phyloP scores from a whole-genome alignment of 1,284 basidiomycete genomes.

The Lentinula novae-zelandiae region DNA sequence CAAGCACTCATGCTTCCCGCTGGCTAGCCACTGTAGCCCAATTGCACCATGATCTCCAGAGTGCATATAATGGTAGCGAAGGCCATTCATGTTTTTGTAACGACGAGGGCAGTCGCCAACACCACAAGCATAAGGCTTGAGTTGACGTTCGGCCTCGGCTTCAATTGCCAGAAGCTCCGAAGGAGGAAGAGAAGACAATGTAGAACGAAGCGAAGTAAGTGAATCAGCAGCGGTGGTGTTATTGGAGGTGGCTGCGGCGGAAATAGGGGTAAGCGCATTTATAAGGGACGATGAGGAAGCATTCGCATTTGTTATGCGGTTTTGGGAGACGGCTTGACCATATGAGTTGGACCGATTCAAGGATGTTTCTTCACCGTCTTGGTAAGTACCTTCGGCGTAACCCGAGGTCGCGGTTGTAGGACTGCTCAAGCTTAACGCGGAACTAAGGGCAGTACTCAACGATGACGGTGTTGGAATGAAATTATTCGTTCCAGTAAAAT shows the following conservation, averaged over 20 bases:
- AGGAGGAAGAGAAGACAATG: constrained; percentile 46
- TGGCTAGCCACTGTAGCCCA: constrained; percentile 80
- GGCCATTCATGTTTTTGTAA: constrained; percentile 98
- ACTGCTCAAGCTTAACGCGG: constrained; percentile 6
- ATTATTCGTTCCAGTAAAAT: not conserved
- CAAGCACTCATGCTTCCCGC: constrained; percentile 74
- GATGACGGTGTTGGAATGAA: constrained; percentile 4
- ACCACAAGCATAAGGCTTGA: constrained; percentile 85
- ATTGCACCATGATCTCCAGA: constrained; percentile 92
- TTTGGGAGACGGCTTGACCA: not conserved
- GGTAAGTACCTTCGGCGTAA: not conserved
- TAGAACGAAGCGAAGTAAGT: not conserved
- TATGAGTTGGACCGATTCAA: not conserved
- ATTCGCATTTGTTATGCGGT: not conserved
- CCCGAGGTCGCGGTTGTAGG: not conserved
- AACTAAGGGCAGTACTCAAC: constrained; percentile 5
- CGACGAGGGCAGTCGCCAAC: constrained; percentile 89
- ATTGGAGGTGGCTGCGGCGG: not conserved
- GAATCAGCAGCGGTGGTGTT: not conserved
- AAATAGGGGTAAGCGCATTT: not conserved
- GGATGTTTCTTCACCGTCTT: not conserved
- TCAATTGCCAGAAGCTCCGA: constrained; percentile 72
- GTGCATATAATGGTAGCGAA: constrained; percentile 96
- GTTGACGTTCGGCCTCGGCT: constrained; percentile 75
- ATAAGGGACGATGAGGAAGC: constrained; percentile 6